Base-by-base conservation (phyloP, 768 basidiomycete species). In the Kwoniella mangroviensis region DNA sequence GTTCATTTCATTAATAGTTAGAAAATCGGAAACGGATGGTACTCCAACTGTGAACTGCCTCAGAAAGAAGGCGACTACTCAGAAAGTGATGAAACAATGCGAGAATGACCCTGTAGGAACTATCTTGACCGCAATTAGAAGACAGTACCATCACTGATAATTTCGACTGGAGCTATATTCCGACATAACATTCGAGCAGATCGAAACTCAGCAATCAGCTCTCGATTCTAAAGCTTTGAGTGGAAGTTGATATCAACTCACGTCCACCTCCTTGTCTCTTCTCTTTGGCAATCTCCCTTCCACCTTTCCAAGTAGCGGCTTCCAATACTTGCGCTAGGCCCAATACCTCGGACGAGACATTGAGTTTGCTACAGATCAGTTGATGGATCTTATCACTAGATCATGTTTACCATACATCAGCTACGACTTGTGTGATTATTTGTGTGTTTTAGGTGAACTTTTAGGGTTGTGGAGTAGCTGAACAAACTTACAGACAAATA, bases 261-360 rank as follows among this genome's bases (percentile, higher is more conserved):
- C 77, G 93, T 26, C 84, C 83, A 0, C 93, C 93, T 7, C 91
- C 89, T 0, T 90, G 91, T 4, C 95, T 85, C 81, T 88, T 89
- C 80, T 86, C 83, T 80, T 89, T 91, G 3, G 96, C 96, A 49
- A 98, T 92, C 84, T 96, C 93, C 4, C 96, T 86, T 3, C 96
- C 96, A 1, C 93, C 94, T 79, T 95, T 96, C 96, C 96, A 99
- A 0, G 94, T 98, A 1, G 94, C 95, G 61, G 90, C 90, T 84
- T 98, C 96, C 42, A 99, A 85, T 0, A 98, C 89, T 81, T 98
- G 96, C 0, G 94, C 90, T 9, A 95, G 87, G 0, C 88, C 87
- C 26, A 98, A 86, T 56, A 89, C 85, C 1, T 86, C 84, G 2
- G 82, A 73, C 0, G 84, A 84, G 26, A 91, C 80, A 1, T 84